These are phyloP conservation scores for Mimosa bimucronata DNA, from an alignment of 306 rosid species.

Conservation along the genomic window DNA sequence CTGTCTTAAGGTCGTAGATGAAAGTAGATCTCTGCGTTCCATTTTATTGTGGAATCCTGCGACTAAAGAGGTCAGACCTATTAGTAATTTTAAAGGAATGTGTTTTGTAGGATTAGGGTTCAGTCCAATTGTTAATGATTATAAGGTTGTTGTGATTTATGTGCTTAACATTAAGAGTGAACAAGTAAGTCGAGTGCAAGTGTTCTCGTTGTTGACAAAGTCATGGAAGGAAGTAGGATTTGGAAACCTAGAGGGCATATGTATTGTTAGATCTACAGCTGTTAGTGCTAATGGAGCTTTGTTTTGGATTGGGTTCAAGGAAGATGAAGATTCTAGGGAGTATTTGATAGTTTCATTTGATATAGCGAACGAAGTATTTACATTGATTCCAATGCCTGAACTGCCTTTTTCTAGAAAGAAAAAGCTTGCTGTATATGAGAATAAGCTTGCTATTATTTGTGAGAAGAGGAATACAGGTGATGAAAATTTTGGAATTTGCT, in stretches of 20 bases:
- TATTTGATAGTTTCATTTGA: neutral
- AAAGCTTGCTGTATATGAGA: neutral
- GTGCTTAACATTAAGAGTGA: too few species aligned
- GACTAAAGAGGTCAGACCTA: too few species aligned
- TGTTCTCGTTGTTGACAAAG: neutral
- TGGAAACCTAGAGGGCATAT: neutral
- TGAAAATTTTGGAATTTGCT: too few species aligned
- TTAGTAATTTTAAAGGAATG: too few species aligned
- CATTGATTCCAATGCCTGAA: neutral
- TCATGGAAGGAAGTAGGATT: neutral
- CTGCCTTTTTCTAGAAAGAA: too few species aligned
- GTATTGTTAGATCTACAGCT: neutral
- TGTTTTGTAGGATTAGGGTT: too few species aligned
- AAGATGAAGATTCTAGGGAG: neutral
- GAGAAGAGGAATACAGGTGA: too few species aligned
- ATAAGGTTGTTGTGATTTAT: too few species aligned
- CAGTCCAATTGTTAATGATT: neutral
- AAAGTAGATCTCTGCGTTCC: too few species aligned
- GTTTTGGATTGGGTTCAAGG: neutral
- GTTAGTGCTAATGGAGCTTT: neutral
- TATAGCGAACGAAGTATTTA: neutral
- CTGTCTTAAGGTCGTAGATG: too few species aligned
- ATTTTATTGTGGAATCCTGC: too few species aligned
- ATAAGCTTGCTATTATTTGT: neutral
- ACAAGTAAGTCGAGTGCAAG: too few species aligned